Evolutionary conservation across 495 filamentous ascomycete species (phyloP), one percentile per base, ranked within the genome.

Genomic region (Penicillium steckii): DNA sequence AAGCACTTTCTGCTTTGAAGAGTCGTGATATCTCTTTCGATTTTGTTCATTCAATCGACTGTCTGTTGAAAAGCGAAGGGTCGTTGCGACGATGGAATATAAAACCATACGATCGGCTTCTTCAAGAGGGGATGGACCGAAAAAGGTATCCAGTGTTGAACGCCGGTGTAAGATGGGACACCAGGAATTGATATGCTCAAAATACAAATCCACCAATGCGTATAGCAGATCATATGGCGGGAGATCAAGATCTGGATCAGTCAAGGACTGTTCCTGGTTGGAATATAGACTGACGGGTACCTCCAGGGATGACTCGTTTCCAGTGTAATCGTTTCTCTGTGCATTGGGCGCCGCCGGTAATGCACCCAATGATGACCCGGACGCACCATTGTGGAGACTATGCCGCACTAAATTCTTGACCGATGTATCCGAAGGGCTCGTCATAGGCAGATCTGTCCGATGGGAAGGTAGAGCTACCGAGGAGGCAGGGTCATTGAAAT

Each of bases 121-220:
- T 17, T 91, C 86, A 4, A 91, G 74, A 12, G 85, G 79, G 1
- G 86, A 83, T 4, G 85, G 72, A 0, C 87, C 87, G 59, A 95
- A 95, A n/a, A 95, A 78, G 6, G 85, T 81, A 59, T 95, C 88
- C 7, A 95, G 66, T 0, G 88, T 91, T 1, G 86, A 83, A 55
- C 86, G 82, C 3, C 89, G 83, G 67, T 95, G 89, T 15, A 96
- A 74, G 18, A 96, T 93, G 0, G 91, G 91, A 69, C 89, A 95
- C 86, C 89, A 95, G 0, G 89, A 87, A 63, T 95, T 92, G 64
- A 96, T 83, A 55, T 94, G 88, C 57, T 93, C 88, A 66, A 96
- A 96, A 66, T 92, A 96, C 2, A 95, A 74, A 61, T 95, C 89
- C 6, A 88, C 86, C 21, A 95, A 70, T 2, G 86, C 83, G 55